Evolutionary conservation across 1,284 basidiomycete species (phyloP), one percentile per base, ranked within the genome.

Genomic region (Puccinia brachypodii): DNA sequence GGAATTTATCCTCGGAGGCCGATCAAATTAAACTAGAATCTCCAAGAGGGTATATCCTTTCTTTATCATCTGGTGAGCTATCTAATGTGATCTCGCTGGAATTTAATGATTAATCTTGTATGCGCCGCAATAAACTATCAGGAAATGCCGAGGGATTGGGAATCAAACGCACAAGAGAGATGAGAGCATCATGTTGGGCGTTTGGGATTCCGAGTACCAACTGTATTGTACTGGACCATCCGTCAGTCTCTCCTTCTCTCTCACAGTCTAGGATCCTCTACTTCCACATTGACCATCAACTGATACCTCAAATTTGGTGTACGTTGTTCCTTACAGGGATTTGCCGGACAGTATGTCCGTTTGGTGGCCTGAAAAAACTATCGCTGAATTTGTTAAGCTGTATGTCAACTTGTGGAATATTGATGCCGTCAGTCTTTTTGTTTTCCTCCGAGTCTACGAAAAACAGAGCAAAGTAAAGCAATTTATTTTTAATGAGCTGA

Each of bases 101-200:
- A 14, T n/a, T 25, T 72, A 22, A 42, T n/a, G 6, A n/a, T 3
- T 78, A 25, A 19, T 28, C 9, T 44, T 44, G 14, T 7, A 42
- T 44, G 53, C 44, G n/a, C 11, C 9, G 22, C 42, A 50, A 50
- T 31, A 25, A 11, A 60, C 50, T 33, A 31, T 36, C 36, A 75
- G 79, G 79, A 64, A 75, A 68, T 68, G 79, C 72, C 33, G 58
- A 81, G 25, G 79, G 79, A 25, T 60, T 81, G 28, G 79, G 79
- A n/a, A 19, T 68, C 22, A 74, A 56, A n/a, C 60, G 79, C 4
- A 69, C 79, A 14, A 40, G 56, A 53, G 79, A 81, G 56, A 81
- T 75, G 72, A 64, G 47, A 58, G 72, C 79, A 11, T 81, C 79
- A 4, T 73, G 79, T 69, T 53, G 47, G 79, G 71, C 40, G 7